These are phyloP conservation scores for Marvania coccoides DNA, from an alignment of 139 green algal genomes.

Conservation along the genomic window DNA sequence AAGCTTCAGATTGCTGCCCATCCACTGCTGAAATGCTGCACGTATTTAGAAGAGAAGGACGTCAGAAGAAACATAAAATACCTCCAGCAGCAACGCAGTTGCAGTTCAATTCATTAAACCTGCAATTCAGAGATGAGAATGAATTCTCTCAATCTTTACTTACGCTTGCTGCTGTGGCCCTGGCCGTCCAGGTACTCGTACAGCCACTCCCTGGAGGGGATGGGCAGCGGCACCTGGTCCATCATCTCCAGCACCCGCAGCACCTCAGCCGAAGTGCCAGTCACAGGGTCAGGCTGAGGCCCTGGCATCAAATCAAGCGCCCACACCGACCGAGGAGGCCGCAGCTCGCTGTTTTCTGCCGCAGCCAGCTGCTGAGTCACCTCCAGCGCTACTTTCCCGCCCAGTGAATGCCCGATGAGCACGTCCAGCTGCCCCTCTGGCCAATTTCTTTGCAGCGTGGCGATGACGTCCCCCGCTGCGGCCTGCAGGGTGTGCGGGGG, in stretches of 20 bases:
- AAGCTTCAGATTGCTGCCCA: conserved; percentile 60
- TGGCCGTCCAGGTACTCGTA: conserved; percentile 30
- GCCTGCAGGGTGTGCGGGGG: conserved; percentile 61
- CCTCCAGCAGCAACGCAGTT: neutral
- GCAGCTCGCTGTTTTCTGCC: neutral
- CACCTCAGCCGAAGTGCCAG: conserved; percentile 10
- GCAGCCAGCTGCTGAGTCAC: conserved; percentile 29
- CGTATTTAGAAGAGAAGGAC: neutral
- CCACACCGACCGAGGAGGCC: conserved; percentile 42
- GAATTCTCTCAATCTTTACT: neutral
- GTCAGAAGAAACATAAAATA: neutral
- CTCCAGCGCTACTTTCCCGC: conserved; percentile 71
- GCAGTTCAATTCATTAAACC: too few species aligned
- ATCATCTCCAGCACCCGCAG: conserved; percentile 29
- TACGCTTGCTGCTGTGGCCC: conserved; percentile 29
- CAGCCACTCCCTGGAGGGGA: conserved; percentile 46
- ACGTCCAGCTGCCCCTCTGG: conserved; percentile 13
- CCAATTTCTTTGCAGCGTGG: conserved; percentile 28
- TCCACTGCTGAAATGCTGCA: conserved; percentile 61
- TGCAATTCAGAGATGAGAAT: neutral
- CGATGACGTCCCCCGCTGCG: conserved; percentile 56
- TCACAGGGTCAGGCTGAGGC: neutral
- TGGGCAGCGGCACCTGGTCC: conserved; percentile 33
- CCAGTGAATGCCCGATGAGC: conserved; percentile 64
- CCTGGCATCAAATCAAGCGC: conserved; percentile 68